Evolutionary conservation across 192 early-diverging fungal genomes (phyloP).

Genomic region (Linnemannia hyalina): DNA sequence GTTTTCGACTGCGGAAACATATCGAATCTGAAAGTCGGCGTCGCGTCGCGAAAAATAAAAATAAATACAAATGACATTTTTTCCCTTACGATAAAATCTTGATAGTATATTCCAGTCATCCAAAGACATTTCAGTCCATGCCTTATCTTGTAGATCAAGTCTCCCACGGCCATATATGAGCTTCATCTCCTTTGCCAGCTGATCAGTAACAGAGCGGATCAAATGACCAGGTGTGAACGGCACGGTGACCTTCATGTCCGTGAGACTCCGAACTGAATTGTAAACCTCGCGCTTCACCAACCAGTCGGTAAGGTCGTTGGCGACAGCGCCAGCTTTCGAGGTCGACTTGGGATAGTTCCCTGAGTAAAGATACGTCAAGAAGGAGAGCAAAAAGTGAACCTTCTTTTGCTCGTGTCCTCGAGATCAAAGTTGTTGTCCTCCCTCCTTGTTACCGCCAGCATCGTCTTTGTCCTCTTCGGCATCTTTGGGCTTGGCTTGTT

Average conservation of each 20-base stretch:
- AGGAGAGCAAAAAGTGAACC: not conserved
- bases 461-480: not conserved
- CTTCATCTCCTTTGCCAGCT: too few relatives aligned
- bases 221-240: too few relatives aligned
- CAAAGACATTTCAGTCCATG: too few relatives aligned
- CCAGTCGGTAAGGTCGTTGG: not conserved
- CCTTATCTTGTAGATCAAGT: too few relatives aligned
- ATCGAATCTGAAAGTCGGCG: constrained; percentile 4
- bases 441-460: too few relatives aligned
- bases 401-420: not conserved
- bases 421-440: not conserved
- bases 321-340: not conserved
- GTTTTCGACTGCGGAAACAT: constrained; percentile 24
- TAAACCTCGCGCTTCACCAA: not conserved
- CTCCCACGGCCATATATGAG: too few relatives aligned
- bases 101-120: not conserved
- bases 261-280: too few relatives aligned
- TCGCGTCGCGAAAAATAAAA: not conserved
- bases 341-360: constrained; percentile 1
- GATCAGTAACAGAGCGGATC: too few relatives aligned
- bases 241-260: too few relatives aligned
- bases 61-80: not conserved
- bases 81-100: not conserved
- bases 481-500: not conserved
- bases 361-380: constrained; percentile 4